Conservation (phyloP, 441 rosid species). For the Theobroma grandiflorum region DNA sequence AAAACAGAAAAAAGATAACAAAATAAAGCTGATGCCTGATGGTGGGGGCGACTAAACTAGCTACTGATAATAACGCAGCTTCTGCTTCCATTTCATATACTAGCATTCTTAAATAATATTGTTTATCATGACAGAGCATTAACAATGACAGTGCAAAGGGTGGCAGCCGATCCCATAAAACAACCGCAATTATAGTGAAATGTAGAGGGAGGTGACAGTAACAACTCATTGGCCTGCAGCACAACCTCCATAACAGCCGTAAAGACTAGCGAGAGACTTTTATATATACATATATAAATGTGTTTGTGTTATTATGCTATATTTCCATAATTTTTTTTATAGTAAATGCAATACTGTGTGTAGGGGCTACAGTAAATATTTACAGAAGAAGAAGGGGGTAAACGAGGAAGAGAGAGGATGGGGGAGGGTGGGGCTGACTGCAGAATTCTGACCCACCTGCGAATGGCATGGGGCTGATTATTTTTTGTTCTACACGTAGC, state of each 20-base stretch:
- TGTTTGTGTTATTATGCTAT: neutral
- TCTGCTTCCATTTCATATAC: slow-evolving; percentile 10
- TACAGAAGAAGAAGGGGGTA: neutral
- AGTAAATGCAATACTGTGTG: neutral
- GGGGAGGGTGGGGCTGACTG: slow-evolving; percentile 11
- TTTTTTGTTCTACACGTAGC: neutral
- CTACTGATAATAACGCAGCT: neutral
- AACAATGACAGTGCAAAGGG: slow-evolving; percentile 43
- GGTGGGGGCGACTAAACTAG: neutral
- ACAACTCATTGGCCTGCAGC: slow-evolving; percentile 21
- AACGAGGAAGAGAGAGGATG: neutral
- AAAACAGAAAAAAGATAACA: neutral
- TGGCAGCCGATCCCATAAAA: slow-evolving; percentile 59
- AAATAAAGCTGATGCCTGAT: neutral
- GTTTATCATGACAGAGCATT: slow-evolving; percentile 18
- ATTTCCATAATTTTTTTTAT: neutral
- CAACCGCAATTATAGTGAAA: slow-evolving; percentile 38
- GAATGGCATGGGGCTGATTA: slow-evolving; percentile 28
- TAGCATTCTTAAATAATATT: neutral
- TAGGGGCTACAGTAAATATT: neutral
- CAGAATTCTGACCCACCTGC: slow-evolving; percentile 8
- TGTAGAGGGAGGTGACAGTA: slow-evolving; percentile 28
- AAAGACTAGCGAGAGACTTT: neutral
- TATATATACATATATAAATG: neutral
- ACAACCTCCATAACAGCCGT: slow-evolving; percentile 12